A percentile compares a stretch with the other conserved stretches of the same genome.
Conservation (phyloP, 2,329 filamentous ascomycete genomes). For the Sporothrix euskadiensis region DNA sequence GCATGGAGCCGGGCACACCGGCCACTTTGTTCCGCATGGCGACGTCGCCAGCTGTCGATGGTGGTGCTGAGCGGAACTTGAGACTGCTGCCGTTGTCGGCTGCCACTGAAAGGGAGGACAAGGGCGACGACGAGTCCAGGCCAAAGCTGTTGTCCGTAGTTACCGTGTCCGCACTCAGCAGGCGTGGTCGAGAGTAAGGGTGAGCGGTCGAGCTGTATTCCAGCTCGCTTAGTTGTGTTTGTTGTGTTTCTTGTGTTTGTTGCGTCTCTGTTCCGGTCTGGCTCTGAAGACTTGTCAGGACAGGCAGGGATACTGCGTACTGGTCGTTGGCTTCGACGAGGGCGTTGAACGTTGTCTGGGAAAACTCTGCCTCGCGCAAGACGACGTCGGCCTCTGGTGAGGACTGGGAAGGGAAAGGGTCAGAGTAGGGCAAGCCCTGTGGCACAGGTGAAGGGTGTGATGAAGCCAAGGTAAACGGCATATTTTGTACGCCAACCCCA, state of each 20-base stretch:
- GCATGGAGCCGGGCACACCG: conserved; percentile 2
- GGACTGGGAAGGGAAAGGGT: background rate
- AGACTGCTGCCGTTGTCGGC: background rate
- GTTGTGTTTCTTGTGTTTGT: background rate
- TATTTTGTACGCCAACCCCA: conserved; percentile 16
- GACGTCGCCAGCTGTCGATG: conserved; percentile 8
- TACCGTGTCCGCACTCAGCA: background rate
- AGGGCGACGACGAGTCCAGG: background rate
- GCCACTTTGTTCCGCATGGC: background rate
- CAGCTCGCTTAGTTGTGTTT: background rate
- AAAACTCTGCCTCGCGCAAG: background rate
- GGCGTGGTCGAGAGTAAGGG: background rate
- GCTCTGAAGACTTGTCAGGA: background rate
- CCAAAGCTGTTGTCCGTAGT: conserved; percentile 15
- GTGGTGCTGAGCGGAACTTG: background rate
- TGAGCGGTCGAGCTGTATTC: background rate
- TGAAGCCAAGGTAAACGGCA: background rate
- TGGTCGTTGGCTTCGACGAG: conserved; percentile 1
- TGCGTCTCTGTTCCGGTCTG: background rate
- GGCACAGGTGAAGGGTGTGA: background rate
- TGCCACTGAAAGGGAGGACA: background rate
- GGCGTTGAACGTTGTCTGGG: background rate
- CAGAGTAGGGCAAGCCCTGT: background rate
- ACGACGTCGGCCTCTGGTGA: background rate
- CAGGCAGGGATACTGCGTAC: background rate